phyloP scores from a whole-genome alignment of 2,329 filamentous ascomycete genomes.

The Claviceps pazoutovae region DNA sequence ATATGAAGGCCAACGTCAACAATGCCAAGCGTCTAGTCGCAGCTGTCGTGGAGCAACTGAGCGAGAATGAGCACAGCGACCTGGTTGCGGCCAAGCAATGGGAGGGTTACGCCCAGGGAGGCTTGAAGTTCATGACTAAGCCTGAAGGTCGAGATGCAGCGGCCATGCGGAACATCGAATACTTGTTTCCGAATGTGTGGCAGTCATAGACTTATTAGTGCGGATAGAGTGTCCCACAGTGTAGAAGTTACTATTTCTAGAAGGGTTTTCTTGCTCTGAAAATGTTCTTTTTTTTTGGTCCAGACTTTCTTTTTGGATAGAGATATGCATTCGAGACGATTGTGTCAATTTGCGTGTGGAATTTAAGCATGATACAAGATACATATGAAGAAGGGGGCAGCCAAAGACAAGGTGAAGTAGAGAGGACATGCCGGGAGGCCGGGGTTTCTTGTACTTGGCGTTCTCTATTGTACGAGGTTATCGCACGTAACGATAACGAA shows the following conservation, averaged over 20 bases:
- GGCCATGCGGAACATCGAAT: slow-evolving; percentile 67
- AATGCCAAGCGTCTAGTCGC: slow-evolving; percentile 79
- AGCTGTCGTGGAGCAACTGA: slow-evolving; percentile 75
- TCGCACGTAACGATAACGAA: too few species aligned
- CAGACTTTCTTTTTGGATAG: too few species aligned
- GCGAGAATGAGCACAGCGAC: slow-evolving; percentile 60
- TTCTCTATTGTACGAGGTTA: too few species aligned
- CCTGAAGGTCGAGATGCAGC: slow-evolving; percentile 58
- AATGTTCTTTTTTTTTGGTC: not conserved
- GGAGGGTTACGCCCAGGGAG: slow-evolving; percentile 61
- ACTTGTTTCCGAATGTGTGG: slow-evolving; percentile 76
- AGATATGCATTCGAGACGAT: too few species aligned
- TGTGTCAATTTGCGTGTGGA: too few species aligned
- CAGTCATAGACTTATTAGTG: slow-evolving; percentile 17
- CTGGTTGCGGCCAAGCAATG: slow-evolving; percentile 71
- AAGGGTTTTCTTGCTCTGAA: not conserved
- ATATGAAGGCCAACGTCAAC: slow-evolving; percentile 85
- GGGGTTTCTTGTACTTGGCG: too few species aligned
- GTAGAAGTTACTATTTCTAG: not conserved
- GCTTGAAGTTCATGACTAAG: slow-evolving; percentile 71
- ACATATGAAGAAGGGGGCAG: not conserved
- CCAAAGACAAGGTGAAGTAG: not conserved
- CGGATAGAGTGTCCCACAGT: not conserved
- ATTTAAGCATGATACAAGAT: too few species aligned
- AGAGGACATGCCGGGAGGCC: too few species aligned